Base-by-base conservation (phyloP, 2,329 filamentous ascomycete genomes). In the Aspergillus candidus region DNA sequence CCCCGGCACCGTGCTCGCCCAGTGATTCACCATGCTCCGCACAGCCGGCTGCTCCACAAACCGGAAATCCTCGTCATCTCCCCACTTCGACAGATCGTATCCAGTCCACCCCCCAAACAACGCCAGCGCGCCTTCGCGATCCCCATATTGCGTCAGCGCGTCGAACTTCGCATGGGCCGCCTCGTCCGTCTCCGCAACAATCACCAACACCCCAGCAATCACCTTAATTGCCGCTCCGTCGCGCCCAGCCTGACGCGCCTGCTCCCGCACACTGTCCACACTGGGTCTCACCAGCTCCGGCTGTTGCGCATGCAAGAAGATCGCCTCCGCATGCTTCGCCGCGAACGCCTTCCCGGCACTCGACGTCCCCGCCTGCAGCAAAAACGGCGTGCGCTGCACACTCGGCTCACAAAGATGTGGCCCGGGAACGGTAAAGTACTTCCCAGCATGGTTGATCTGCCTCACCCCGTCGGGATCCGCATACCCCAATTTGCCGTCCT, bases 21-120 rank as follows among this genome's bases (percentile, higher is more conserved):
- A 72, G 39, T 66, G 59, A 18, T 63, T 66, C n/a, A 72, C 68
- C 60, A 72, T 66, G 14, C 64, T 67, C 7, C 69, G 66, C 8
- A 74, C 68, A 2, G 64, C 67, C 2, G 69, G 66, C 2, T 63
- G 62, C 6, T 64, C 63, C 6, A 61, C 59, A 45, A 73, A 72
- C 2, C 65, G 59, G 44, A 74, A 72, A 38, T 74, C 70, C 33
- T 72, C 66, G 22, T 73, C 70, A 35, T 73, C 70, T 0, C 58
- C 56, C 40, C 67, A 72, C 0, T 57, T 59, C 2, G 63, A 66
- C 2, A 74, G 56, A 51, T 74, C 71, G 4, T 68, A 70, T 0
- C 71, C 71, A 1, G 67, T 66, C 71, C 71, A 74, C 0, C 71
- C 72, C 2, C 72, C 71, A 44, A 74, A 73, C 0, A 74, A 54